These are phyloP conservation scores for Termitomyces sp. DNA, from an alignment of 768 basidiomycete genomes.

Conservation along the genomic window DNA sequence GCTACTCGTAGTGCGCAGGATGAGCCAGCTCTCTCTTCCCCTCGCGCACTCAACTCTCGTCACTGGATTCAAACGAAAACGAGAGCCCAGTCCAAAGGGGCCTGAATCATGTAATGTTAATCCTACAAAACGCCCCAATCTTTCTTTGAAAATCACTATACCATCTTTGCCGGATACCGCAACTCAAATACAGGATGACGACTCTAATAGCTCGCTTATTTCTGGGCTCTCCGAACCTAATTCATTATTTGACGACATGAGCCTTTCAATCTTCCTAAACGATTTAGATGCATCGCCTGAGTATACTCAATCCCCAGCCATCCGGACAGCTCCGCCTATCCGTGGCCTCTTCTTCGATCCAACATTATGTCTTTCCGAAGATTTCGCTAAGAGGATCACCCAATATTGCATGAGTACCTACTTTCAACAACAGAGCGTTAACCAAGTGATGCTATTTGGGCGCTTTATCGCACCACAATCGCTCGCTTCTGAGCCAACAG, in stretches of 20 bases:
- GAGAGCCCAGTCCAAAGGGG: background rate
- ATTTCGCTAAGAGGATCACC: conserved; percentile 46
- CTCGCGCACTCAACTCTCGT: background rate
- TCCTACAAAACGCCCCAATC: conserved; percentile 11
- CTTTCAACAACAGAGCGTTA: conserved; percentile 46
- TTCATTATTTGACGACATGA: conserved; percentile 48
- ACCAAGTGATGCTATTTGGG: conserved; percentile 89
- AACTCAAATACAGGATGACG: background rate
- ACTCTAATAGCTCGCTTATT: conserved; percentile 2
- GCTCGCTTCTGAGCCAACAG: conserved; percentile 1
- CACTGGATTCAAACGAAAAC: conserved; percentile 10
- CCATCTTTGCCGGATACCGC: conserved; percentile 3
- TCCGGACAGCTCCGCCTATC: conserved; percentile 48
- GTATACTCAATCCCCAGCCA: conserved; percentile 18
- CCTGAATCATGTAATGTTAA: background rate
- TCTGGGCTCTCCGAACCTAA: conserved; percentile 26
- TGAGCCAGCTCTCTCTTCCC: conserved; percentile 1
- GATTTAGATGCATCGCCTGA: background rate
- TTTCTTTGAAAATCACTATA: conserved; percentile 16
- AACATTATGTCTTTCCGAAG: conserved; percentile 42
- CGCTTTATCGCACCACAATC: conserved; percentile 27
- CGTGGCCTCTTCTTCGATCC: conserved; percentile 65
- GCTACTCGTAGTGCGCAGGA: conserved; percentile 4
- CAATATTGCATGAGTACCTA: conserved; percentile 55
- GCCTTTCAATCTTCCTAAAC: background rate